Conservation (phyloP, 768 basidiomycete genomes). For the Dacryopinax spathularia region DNA sequence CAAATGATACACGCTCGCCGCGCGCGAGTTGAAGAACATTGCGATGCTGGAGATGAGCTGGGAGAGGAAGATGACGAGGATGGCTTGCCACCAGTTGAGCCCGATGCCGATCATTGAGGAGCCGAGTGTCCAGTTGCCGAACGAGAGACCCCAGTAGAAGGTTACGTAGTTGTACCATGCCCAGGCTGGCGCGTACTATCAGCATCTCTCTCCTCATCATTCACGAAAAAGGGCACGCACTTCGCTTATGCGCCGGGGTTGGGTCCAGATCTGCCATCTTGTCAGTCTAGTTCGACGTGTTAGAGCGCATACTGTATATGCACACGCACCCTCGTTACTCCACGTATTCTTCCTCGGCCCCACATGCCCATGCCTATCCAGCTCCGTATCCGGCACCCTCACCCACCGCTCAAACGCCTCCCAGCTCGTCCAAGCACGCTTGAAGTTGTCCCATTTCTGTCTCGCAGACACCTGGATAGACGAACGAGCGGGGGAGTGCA, state of each 20-base stretch:
- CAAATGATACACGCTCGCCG: background rate
- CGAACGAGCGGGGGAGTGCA: too few relatives aligned
- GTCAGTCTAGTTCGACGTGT: too few relatives aligned
- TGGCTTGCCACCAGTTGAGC: conserved; percentile 11
- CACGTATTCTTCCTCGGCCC: background rate
- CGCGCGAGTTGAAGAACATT: conserved; percentile 7
- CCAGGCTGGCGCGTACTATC: background rate
- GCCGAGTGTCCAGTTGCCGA: conserved; percentile 2
- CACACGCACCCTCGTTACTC: background rate
- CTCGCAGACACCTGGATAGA: background rate
- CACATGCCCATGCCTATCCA: background rate
- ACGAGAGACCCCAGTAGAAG: conserved; percentile 1
- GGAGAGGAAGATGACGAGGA: conserved; percentile 11
- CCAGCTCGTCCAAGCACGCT: background rate
- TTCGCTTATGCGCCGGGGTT: background rate
- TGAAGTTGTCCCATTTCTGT: background rate
- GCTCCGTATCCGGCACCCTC: background rate
- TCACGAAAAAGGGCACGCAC: background rate
- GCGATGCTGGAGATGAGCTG: conserved; percentile 7
- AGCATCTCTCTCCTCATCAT: background rate
- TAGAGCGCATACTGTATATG: background rate
- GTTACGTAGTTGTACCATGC: conserved; percentile 1
- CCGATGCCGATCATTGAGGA: conserved; percentile 11
- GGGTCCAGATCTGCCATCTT: background rate
- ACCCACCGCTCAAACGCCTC: background rate